Evolutionary conservation across 2,329 filamentous ascomycete genomes (phyloP), one percentile per base, ranked within the genome.

Genomic region (Herpotrichia juniperi): DNA sequence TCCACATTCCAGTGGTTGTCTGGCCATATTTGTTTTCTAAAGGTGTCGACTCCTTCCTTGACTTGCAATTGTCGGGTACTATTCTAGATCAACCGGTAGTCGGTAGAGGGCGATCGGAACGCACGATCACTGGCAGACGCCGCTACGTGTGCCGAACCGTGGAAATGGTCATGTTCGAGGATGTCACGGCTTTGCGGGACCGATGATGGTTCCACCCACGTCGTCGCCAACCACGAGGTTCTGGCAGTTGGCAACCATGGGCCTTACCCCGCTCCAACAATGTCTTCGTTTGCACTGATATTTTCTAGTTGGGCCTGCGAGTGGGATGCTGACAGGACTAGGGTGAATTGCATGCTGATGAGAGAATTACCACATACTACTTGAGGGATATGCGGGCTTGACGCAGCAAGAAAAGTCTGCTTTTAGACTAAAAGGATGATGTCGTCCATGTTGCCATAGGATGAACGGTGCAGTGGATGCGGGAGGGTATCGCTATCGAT

Each of bases 401-500:
- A 48, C 46, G 51, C 46, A 50, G 51, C 3, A 26, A 54, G 54
- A 62, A 66, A 64, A 59, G 44, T 65, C 58, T 63, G 56, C 50
- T 4, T 43, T 11, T 25, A 37, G 21, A 40, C 19, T 16, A 17
- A 28, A 22, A 31, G 32, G 32, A 14, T 28, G 16, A 16, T 28
- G 21, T 39, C 42, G 37, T 42, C 47, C 40, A 30, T 4, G 32
- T 28, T 21, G n/a, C 28, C 17, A 35, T 30, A 24, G 19, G 37
- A 17, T 26, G 22, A 22, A 46, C 44, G 40, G 60, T 51, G 22
- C 59, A 34, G 61, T 61, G 63, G 63, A 56, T 61, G 64, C 52
- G 66, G 64, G 50, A 59, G 62, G 61, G 44, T 63, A 68, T 69
- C 63, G 67, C 49, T 66, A 69, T 69, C 65, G 69, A 71, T 70